Evolutionary conservation across 2,329 filamentous ascomycete genomes (phyloP).

Genomic region (Fusarium albidum): DNA sequence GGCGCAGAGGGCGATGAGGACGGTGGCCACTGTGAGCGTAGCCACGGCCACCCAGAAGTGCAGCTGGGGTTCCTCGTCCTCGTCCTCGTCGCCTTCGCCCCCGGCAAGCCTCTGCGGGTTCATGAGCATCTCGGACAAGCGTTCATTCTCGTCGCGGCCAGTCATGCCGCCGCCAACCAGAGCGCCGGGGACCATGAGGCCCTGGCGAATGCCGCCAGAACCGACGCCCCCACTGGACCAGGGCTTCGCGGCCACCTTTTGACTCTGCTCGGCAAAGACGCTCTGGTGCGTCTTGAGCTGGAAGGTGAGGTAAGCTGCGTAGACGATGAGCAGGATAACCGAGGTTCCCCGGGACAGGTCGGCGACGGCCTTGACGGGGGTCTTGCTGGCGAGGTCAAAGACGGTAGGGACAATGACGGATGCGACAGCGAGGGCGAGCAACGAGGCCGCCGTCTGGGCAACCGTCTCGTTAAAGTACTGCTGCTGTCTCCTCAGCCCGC

Average conservation of each 20-base stretch:
- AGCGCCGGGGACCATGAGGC: conserved; percentile 50
- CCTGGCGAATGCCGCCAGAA: conserved; percentile 48
- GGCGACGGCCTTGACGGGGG: conserved; percentile 59
- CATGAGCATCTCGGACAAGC: conserved; percentile 54
- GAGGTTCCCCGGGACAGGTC: conserved; percentile 75
- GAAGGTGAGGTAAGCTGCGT: conserved; percentile 85
- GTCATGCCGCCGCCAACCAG: conserved; percentile 48
- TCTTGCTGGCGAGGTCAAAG: conserved; percentile 66
- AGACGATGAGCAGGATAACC: conserved; percentile 84
- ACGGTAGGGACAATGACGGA: conserved; percentile 90
- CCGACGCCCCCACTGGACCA: conserved; percentile 46
- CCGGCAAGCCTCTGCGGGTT: conserved; percentile 50
- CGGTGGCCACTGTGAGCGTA: conserved; percentile 76
- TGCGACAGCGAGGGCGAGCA: conserved; percentile 81
- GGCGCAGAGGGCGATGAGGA: conserved; percentile 81
- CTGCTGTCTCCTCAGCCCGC: conserved; percentile 78
- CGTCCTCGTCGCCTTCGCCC: conserved; percentile 66
- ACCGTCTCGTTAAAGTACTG: conserved; percentile 94
- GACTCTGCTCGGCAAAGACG: conserved; percentile 81
- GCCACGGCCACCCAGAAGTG: conserved; percentile 75
- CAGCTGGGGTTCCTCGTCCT: conserved; percentile 78
- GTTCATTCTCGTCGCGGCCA: conserved; percentile 50
- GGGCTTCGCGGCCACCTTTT: conserved; percentile 74
- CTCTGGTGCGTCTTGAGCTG: conserved; percentile 85
- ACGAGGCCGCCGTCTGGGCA: conserved; percentile 85